Conservation (phyloP, 768 basidiomycete genomes). For the Xerocomus potaroensis region DNA sequence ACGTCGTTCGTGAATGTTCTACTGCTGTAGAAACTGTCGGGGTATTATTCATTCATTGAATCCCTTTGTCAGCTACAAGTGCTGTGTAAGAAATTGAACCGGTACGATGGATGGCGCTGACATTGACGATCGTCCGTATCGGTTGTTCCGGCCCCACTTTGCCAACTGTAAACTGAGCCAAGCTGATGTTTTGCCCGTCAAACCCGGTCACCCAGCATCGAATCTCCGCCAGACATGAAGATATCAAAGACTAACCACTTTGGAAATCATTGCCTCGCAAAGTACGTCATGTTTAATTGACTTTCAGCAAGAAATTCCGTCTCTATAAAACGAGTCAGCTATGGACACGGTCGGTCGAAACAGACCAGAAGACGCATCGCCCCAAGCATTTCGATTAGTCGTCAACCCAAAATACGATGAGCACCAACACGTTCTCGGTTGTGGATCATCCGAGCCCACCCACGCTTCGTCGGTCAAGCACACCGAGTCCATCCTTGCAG, state of each 20-base stretch:
- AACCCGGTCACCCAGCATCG: background rate
- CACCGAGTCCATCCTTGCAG: conserved; percentile 29
- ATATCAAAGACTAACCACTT: background rate
- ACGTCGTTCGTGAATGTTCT: background rate
- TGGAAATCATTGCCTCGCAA: background rate
- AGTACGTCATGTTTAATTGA: background rate
- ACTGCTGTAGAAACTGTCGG: no score
- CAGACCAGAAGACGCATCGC: background rate
- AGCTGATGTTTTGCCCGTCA: background rate
- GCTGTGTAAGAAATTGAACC: no score
- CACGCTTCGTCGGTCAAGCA: background rate
- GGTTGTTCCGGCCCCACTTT: background rate
- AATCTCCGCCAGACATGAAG: conserved; percentile 1
- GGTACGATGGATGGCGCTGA: background rate
- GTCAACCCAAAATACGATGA: background rate
- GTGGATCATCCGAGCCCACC: conserved; percentile 4
- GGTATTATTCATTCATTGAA: conserved; percentile 1
- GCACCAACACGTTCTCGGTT: conserved; percentile 2
- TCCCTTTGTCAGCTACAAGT: no score
- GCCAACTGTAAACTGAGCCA: background rate
- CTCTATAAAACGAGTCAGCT: conserved; percentile 12
- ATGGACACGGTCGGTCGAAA: background rate
- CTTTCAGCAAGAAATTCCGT: background rate
- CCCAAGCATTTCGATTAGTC: background rate
- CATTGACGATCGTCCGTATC: background rate